Evolutionary conservation across 352 stramenopile genomes (phyloP).

Genomic region (Pythium dissimile): DNA sequence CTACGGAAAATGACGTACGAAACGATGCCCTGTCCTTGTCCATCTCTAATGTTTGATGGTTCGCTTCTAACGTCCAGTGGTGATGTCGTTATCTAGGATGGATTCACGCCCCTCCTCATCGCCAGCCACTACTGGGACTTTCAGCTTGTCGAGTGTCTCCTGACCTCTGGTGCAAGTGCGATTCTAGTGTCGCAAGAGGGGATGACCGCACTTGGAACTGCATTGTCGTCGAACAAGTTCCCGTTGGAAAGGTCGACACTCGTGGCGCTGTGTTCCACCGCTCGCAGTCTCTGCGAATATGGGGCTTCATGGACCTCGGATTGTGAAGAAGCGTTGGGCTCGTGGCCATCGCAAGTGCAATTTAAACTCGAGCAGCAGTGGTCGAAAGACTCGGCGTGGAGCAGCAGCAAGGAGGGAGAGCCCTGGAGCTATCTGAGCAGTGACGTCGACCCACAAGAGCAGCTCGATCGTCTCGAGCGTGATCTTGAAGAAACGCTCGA

Average conservation of each 20-base stretch:
- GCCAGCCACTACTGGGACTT: not conserved
- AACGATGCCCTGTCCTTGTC: too few relatives aligned
- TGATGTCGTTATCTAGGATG: not conserved
- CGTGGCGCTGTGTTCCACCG: not conserved
- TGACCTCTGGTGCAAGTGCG: not conserved
- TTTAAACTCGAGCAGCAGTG: not conserved
- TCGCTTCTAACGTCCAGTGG: too few relatives aligned
- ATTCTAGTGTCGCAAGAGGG: not conserved
- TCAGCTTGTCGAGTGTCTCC: not conserved
- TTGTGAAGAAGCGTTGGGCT: not conserved
- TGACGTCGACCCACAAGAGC: not conserved
- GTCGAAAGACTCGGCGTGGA: conserved; percentile 10
- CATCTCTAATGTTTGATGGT: not conserved
- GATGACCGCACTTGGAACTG: not conserved
- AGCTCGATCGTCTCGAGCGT: not conserved
- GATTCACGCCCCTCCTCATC: not conserved
- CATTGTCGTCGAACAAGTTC: not conserved
- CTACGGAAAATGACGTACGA: not conserved
- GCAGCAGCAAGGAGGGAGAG: conserved; percentile 7
- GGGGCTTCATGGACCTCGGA: not conserved
- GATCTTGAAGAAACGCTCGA: not conserved
- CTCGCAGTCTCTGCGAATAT: not conserved
- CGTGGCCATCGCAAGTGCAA: not conserved
- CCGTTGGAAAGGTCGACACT: not conserved
- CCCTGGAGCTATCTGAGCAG: not conserved